Evolutionary conservation across 1,284 basidiomycete species (phyloP).

Genomic region (Ceratobasidium sp.): DNA sequence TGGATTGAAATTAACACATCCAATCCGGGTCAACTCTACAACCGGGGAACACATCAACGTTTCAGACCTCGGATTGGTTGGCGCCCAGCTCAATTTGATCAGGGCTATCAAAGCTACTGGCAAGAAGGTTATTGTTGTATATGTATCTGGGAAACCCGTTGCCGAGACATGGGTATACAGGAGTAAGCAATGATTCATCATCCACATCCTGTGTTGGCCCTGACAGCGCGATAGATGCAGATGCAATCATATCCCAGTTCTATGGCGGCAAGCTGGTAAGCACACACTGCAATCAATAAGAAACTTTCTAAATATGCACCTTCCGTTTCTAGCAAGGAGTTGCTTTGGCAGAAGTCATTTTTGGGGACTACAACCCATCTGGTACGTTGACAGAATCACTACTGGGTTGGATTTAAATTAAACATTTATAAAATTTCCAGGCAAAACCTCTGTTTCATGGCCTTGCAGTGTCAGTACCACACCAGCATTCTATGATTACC

Average conservation of each 20-base stretch:
- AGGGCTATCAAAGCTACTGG: constrained; percentile 64
- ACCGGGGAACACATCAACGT: constrained; percentile 74
- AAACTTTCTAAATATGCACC: not conserved
- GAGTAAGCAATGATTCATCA: not conserved
- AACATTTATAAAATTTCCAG: constrained; percentile 46
- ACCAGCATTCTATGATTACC: constrained; percentile 69
- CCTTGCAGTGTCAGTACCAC: constrained; percentile 66
- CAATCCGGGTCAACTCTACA: constrained; percentile 59
- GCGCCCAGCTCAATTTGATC: constrained; percentile 66
- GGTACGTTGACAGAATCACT: constrained; percentile 51
- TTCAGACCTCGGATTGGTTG: constrained; percentile 65
- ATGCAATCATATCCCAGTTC: constrained; percentile 73
- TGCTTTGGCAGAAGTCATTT: constrained; percentile 68
- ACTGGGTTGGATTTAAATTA: not conserved
- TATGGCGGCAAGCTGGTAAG: constrained; percentile 66
- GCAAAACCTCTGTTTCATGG: constrained; percentile 67
- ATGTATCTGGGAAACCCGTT: constrained; percentile 71
- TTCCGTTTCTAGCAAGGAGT: constrained; percentile 55
- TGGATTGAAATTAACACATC: not conserved
- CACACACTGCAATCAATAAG: not conserved
- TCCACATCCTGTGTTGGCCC: no score
- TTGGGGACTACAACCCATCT: constrained; percentile 70
- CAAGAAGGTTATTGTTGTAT: constrained; percentile 67
- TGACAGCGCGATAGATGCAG: constrained; percentile 55
- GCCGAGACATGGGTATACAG: constrained; percentile 73